phyloP scores from a whole-genome alignment of 129 eudicot species.

The Arctium lappa region DNA sequence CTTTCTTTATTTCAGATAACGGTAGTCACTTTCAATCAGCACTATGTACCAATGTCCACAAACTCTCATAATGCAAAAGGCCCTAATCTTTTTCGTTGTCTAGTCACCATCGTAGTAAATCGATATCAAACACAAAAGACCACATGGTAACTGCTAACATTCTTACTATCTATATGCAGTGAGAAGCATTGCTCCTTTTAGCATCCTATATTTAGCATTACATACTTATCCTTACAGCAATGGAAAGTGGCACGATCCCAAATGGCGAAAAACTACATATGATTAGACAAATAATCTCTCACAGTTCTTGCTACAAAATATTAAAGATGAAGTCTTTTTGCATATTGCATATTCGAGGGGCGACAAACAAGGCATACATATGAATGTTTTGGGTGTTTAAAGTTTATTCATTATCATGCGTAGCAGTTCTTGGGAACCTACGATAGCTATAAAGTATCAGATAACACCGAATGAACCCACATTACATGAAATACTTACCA shows the following conservation, averaged over 20 bases:
- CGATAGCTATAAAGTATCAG: background rate
- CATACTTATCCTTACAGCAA: background rate
- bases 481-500: background rate
- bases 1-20: conserved; percentile 12
- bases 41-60: conserved; percentile 12
- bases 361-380: background rate
- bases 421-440: too few species aligned
- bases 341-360: background rate
- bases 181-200: background rate
- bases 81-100: conserved; percentile 16
- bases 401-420: too few species aligned
- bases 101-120: conserved; percentile 17
- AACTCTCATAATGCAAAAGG: conserved; percentile 11
- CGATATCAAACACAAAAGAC: conserved; percentile 2
- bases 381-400: too few species aligned
- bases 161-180: background rate
- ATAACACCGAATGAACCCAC: background rate
- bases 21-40: conserved; percentile 33
- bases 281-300: conserved; percentile 4
- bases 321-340: background rate
- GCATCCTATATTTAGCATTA: background rate
- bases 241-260: conserved; percentile 7
- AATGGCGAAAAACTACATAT: background rate
- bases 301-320: conserved; percentile 2
- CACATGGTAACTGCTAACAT: background rate